Base-by-base conservation (phyloP, 768 basidiomycete genomes). In the Termitomyces bulborhizus region DNA sequence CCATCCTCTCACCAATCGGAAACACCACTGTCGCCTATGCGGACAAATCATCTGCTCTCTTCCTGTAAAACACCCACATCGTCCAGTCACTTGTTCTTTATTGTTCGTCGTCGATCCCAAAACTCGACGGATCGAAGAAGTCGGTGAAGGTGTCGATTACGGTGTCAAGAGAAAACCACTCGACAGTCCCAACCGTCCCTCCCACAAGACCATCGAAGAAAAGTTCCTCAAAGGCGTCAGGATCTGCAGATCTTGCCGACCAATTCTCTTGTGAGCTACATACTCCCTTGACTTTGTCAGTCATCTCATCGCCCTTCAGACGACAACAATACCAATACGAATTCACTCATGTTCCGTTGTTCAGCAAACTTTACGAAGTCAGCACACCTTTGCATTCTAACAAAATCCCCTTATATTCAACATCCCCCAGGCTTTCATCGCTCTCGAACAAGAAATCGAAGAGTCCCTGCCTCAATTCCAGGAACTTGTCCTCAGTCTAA, bases 21-120 rank as follows among this genome's bases (percentile, higher is more conserved):
- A 96, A 71, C 96, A 98, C 62, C 96, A 98, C 65, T 98, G 96
- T 66, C 85, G 96, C 8, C 74, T 98, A 13, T 98, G 96, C 61
- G 96, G 96, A 0, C 78, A 86, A 53, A 90, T 98, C 40, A 84
- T 98, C 12, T 98, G 96, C 64, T 88, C 94, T 1, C 76, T 97
- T 4, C 92, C 93, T 0, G 74, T 85, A 11, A 93, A 90, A 55
- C 78, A 74, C 4, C 83, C 85, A 2, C 82, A 84, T 61, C 81
- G 93, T 21, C 77, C 76, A 1, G 75, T 75, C 46, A 71, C 79
- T 6, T 97, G 93, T 63, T 94, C 92, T 0, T 70, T 88, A 5
- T 74, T 97, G 32, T 91, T 97, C 63, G 81, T 95, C 9, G 90
- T 88, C n/a, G 92, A 98, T 63, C 76, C 81, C 18, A 80, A 84